These are phyloP conservation scores for Sungouiella thailandica DNA, from an alignment of 805 yeast genomes.

Conservation along the genomic window DNA sequence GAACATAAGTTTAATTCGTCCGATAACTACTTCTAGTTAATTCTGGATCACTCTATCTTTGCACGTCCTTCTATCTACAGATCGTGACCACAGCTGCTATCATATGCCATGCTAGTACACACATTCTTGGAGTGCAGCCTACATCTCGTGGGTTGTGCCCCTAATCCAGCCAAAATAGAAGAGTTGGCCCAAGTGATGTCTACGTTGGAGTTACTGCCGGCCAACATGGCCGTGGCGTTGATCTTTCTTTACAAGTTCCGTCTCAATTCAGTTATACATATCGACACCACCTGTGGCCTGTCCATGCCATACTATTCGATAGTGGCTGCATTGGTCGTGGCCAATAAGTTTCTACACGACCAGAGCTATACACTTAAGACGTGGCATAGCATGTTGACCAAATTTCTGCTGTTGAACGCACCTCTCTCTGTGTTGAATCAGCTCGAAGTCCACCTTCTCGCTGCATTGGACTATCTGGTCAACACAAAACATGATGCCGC, in stretches of 20 bases:
- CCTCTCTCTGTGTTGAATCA: slow-evolving; percentile 14
- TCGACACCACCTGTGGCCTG: slow-evolving; percentile 8
- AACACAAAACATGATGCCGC: slow-evolving; percentile 6
- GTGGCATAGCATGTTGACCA: slow-evolving; percentile 31
- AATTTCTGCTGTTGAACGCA: slow-evolving; percentile 7
- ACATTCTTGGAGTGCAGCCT: slow-evolving; percentile 11
- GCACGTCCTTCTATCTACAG: too few species aligned
- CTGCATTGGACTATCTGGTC: slow-evolving; percentile 10
- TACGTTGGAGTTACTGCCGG: slow-evolving; percentile 13
- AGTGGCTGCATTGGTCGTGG: slow-evolving; percentile 13
- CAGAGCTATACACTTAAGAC: slow-evolving; percentile 48
- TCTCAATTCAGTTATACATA: slow-evolving; percentile 8
- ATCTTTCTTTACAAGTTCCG: slow-evolving; percentile 11
- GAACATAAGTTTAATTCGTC: too few species aligned
- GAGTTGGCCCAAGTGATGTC: slow-evolving; percentile 12
- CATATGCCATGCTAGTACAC: neutral
- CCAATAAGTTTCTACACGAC: slow-evolving; percentile 43
- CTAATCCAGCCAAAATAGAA: slow-evolving; percentile 1
- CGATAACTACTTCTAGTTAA: too few species aligned
- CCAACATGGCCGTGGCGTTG: slow-evolving; percentile 13
- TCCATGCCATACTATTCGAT: slow-evolving; percentile 12
- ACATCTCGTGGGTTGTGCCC: slow-evolving; percentile 4
- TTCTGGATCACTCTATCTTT: too few species aligned
- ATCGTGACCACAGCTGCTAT: neutral
- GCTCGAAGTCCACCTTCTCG: slow-evolving; percentile 14